These are phyloP conservation scores for Podospora anserina DNA, from an alignment of 495 filamentous ascomycete genomes.

Conservation along the genomic window DNA sequence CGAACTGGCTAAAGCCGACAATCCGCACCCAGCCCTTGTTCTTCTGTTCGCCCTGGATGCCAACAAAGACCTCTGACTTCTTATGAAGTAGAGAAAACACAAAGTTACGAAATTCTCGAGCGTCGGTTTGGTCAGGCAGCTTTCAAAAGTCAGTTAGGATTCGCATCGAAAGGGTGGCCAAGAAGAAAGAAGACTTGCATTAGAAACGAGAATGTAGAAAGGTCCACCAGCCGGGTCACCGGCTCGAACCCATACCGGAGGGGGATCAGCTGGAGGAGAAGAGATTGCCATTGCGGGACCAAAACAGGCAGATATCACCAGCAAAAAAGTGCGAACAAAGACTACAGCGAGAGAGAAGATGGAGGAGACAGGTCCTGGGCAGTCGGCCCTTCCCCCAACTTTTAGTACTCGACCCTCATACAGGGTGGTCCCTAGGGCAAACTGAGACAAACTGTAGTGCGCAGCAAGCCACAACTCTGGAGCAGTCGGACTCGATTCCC, in stretches of 20 bases:
- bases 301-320: neutral
- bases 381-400: neutral
- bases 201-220: neutral
- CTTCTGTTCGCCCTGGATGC: neutral
- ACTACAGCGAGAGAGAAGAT: neutral
- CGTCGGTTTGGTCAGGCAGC: neutral
- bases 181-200: neutral
- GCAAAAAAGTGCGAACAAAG: no score
- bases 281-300: neutral
- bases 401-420: neutral
- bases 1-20: neutral
- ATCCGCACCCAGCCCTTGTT: neutral
- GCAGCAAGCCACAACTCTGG: neutral
- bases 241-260: neutral
- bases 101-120: neutral
- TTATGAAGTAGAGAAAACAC: neutral
- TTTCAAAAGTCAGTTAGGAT: neutral
- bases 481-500: neutral
- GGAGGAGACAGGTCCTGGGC: neutral
- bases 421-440: neutral
- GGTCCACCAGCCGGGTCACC: neutral
- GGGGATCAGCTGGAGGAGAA: neutral
- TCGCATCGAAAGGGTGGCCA: neutral
- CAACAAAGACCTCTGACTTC: neutral
- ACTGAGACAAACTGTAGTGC: neutral